Evolutionary conservation across 148 eudicot species (phyloP).

Genomic region (Nepenthes gracilis): DNA sequence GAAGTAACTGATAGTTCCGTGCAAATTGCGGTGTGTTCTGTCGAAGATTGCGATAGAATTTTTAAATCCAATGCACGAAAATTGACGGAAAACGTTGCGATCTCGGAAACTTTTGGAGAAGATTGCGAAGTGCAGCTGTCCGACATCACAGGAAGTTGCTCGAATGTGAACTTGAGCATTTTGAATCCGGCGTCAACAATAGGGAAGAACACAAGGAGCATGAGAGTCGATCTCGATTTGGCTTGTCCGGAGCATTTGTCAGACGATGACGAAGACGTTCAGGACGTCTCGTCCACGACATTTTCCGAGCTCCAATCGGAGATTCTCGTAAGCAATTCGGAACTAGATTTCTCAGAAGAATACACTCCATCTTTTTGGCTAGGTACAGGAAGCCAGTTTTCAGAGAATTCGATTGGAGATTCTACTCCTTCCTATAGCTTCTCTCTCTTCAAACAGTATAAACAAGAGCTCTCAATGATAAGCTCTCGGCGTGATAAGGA

Average conservation of each 20-base stretch:
- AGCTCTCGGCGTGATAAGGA: conserved; percentile 8
- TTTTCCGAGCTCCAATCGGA: conserved; percentile 40
- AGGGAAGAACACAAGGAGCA: conserved; percentile 14
- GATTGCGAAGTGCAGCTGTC: conserved; percentile 1
- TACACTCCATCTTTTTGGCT: conserved; percentile 58
- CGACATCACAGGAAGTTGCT: conserved; percentile 2
- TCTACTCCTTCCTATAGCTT: conserved; percentile 48
- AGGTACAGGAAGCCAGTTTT: conserved; percentile 85
- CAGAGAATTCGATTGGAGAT: conserved; percentile 49
- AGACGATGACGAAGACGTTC: conserved; percentile 11
- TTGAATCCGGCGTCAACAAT: conserved; percentile 27
- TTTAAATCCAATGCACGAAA: neutral
- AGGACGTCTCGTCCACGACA: conserved; percentile 24
- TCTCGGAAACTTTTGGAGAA: neutral
- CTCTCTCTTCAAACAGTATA: conserved; percentile 41
- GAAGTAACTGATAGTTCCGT: conserved; percentile 13
- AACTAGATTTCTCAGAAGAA: conserved; percentile 46
- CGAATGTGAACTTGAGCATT: conserved; percentile 6
- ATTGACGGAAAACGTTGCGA: neutral
- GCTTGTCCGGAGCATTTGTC: conserved; percentile 58
- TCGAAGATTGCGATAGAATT: neutral
- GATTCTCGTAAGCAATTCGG: conserved; percentile 16
- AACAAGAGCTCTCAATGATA: conserved; percentile 38
- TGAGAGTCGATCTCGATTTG: conserved; percentile 23
- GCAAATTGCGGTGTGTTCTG: conserved; percentile 3